Evolutionary conservation across 2,329 filamentous ascomycete genomes (phyloP).

Genomic region (Penicillium sp.): DNA sequence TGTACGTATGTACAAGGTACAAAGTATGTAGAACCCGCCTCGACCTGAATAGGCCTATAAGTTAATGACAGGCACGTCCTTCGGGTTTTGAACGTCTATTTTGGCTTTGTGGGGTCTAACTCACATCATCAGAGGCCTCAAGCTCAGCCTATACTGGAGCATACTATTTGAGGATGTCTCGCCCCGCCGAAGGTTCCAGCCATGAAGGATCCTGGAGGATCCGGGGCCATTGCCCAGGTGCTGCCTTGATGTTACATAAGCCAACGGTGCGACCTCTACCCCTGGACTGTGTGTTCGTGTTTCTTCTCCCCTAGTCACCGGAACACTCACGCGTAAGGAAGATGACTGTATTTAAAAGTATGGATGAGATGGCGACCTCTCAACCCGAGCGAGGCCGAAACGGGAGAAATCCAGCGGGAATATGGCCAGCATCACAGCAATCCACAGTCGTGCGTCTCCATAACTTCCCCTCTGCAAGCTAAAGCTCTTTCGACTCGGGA

Average conservation of each 20-base stretch:
- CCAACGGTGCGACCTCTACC: background rate
- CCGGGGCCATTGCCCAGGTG: too few species aligned
- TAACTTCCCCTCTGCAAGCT: background rate
- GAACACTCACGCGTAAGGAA: background rate
- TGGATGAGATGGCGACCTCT: slow-evolving; percentile 8
- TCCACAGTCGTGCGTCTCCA: background rate
- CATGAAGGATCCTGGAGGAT: too few species aligned
- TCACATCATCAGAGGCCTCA: background rate
- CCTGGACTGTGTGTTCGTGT: background rate
- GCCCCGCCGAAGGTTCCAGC: background rate
- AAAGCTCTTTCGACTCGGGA: background rate
- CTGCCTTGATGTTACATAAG: background rate
- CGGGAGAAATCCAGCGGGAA: slow-evolving; percentile 1
- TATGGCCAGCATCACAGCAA: background rate
- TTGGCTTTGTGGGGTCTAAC: background rate
- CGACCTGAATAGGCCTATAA: background rate
- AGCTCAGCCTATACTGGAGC: background rate
- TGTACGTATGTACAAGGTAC: too few species aligned
- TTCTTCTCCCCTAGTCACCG: background rate
- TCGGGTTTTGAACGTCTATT: background rate
- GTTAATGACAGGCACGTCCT: background rate
- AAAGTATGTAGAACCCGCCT: background rate
- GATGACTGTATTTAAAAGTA: background rate
- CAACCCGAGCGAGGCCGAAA: background rate
- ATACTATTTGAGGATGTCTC: background rate